A percentile compares a stretch with the other conserved stretches of the same genome.
Conservation (phyloP, 2,329 filamentous ascomycete genomes). For the Neoscytalidium dimidiatum region DNA sequence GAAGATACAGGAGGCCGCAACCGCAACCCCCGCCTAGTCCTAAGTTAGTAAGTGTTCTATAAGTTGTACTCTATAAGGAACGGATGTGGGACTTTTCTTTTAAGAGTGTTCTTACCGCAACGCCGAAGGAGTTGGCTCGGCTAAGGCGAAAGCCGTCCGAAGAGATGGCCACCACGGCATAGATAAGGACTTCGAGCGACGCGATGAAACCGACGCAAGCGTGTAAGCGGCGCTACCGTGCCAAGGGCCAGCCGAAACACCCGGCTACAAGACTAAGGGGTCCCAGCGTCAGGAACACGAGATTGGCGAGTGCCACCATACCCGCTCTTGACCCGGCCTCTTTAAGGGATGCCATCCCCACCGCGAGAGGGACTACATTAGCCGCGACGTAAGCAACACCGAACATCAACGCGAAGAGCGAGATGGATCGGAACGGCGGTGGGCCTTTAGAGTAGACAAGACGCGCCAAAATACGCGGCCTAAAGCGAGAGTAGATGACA, state of each 20-base stretch:
- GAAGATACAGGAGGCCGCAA: not conserved
- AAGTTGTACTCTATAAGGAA: not conserved
- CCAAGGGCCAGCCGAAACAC: not conserved
- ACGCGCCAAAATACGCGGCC: not conserved
- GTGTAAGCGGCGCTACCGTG: not conserved
- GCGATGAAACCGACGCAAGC: not conserved
- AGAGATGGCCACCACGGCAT: not conserved
- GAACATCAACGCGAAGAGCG: not conserved
- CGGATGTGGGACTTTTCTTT: not conserved
- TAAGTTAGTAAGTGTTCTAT: not conserved
- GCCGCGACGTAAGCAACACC: not conserved
- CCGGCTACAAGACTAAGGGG: not conserved
- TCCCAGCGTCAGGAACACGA: not conserved
- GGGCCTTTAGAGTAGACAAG: not conserved
- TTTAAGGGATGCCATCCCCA: not conserved
- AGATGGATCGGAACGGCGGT: not conserved
- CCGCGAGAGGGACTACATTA: not conserved
- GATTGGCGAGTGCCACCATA: not conserved
- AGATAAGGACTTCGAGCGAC: not conserved
- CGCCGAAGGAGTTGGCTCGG: not conserved
- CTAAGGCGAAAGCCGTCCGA: not conserved
- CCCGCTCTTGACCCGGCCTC: not conserved
- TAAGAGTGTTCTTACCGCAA: not conserved
- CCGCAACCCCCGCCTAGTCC: not conserved
- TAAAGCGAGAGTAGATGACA: not conserved